Conservation (phyloP, 2,329 filamentous ascomycete genomes). For the Coniella lustricola region DNA sequence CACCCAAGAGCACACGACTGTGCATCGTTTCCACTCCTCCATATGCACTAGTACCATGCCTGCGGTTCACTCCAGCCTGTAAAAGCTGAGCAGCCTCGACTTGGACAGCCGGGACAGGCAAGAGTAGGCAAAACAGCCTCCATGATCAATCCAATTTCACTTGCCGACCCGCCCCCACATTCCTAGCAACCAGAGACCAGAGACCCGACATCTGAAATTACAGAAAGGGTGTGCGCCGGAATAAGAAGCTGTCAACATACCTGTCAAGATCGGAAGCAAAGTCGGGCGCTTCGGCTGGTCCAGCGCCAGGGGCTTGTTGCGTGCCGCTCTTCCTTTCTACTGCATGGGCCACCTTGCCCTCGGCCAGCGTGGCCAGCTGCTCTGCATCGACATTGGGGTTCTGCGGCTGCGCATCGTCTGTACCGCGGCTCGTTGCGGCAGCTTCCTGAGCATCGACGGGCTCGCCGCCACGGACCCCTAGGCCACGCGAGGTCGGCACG, state of each 20-base stretch:
- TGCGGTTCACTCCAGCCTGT: too few relatives aligned
- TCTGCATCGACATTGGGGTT: slow-evolving; percentile 22
- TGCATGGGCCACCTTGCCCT: slow-evolving; percentile 22
- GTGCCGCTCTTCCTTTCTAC: slow-evolving; percentile 21
- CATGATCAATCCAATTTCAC: too few relatives aligned
- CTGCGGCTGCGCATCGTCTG: slow-evolving; percentile 1
- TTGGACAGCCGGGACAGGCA: too few relatives aligned
- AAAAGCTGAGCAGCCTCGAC: too few relatives aligned
- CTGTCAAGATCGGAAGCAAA: slow-evolving; percentile 18
- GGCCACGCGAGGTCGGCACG: slow-evolving; percentile 17
- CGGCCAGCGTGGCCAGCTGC: slow-evolving; percentile 20
- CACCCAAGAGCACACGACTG: too few relatives aligned
- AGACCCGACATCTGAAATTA: too few relatives aligned
- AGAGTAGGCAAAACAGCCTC: too few relatives aligned
- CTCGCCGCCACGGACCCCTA: slow-evolving; percentile 15
- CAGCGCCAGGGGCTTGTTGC: slow-evolving; percentile 18
- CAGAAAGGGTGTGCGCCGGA: too few relatives aligned
- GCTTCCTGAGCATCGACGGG: slow-evolving; percentile 18
- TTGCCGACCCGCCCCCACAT: too few relatives aligned
- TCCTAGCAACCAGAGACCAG: too few relatives aligned
- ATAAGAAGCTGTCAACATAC: slow-evolving; percentile 5
- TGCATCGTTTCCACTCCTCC: neutral
- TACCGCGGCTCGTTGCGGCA: slow-evolving; percentile 9
- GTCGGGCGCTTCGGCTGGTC: slow-evolving; percentile 15
- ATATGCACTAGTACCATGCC: neutral